Conservation (phyloP, 208 protist species). For the Zelonia costaricensis region DNA sequence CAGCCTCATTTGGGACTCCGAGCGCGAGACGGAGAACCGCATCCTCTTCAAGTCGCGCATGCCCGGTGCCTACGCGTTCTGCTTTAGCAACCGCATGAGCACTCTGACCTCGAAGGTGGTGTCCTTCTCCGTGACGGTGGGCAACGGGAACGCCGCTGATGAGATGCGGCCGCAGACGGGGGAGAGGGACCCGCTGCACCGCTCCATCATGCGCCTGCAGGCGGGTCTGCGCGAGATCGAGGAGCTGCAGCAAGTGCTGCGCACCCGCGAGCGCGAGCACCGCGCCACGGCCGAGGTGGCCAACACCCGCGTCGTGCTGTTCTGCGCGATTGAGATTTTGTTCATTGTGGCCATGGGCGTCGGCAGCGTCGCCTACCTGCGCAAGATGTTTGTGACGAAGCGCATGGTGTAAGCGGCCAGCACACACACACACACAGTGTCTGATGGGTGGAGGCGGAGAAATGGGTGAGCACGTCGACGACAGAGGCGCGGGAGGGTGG, state of each 20-base stretch:
- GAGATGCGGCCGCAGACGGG: constrained; percentile 1
- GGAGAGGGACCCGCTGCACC: constrained; percentile 52
- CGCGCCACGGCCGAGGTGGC: constrained; percentile 81
- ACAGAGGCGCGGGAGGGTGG: neutral
- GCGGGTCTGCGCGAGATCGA: constrained; percentile 74
- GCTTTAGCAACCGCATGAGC: constrained; percentile 91
- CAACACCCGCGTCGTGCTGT: constrained; percentile 84
- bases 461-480: neutral
- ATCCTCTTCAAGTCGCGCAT: constrained; percentile 78
- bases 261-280: constrained; percentile 65
- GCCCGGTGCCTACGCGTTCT: constrained; percentile 72
- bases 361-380: constrained; percentile 78
- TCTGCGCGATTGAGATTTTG: constrained; percentile 70
- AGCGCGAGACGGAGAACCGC: constrained; percentile 57
- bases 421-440: neutral
- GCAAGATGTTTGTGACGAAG: constrained; percentile 72
- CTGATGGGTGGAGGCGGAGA: neutral
- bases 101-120: constrained; percentile 82
- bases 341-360: constrained; percentile 68
- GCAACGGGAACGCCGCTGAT: constrained; percentile 17
- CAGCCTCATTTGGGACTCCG: constrained; percentile 54
- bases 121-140: constrained; percentile 66
- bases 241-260: constrained; percentile 75
- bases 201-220: constrained; percentile 59
- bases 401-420: constrained; percentile 57